These are phyloP conservation scores for Mucor ambiguus DNA, from an alignment of 371 early-diverging fungal genomes.

Conservation along the genomic window DNA sequence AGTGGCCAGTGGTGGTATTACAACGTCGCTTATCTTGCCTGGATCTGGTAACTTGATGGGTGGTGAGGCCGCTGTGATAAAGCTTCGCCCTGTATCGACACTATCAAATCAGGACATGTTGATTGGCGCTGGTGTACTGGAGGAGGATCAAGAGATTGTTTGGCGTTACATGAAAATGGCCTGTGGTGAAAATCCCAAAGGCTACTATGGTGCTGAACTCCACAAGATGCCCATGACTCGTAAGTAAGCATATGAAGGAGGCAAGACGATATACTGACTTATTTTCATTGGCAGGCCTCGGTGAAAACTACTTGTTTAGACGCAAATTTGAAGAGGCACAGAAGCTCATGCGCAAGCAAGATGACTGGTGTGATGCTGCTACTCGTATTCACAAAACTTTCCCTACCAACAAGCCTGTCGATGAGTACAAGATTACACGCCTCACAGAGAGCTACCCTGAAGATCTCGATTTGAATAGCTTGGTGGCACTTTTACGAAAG, in stretches of 20 bases:
- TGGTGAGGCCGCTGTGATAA: constrained; percentile 77
- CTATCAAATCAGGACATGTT: constrained; percentile 71
- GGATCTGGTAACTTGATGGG: constrained; percentile 84
- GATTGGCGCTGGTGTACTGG: constrained; percentile 56
- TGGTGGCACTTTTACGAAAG: constrained; percentile 60
- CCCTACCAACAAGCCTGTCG: constrained; percentile 10
- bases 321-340: constrained; percentile 66
- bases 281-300: constrained; percentile 54
- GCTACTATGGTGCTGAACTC: constrained; percentile 39
- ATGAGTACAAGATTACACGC: constrained; percentile 27
- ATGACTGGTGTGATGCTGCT: constrained; percentile 82
- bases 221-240: constrained; percentile 45
- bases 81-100: constrained; percentile 60
- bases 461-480: constrained; percentile 45
- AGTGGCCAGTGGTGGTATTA: constrained; percentile 79
- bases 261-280: not conserved
- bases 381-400: constrained; percentile 32
- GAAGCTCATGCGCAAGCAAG: constrained; percentile 57
- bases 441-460: constrained; percentile 56
- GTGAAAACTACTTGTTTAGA: constrained; percentile 73
- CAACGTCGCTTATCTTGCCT: constrained; percentile 76
- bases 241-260: constrained; percentile 16
- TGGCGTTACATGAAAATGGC: constrained; percentile 91
- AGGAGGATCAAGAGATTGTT: constrained; percentile 46
- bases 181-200: constrained; percentile 85